These are phyloP conservation scores for Arachis stenosperma DNA, from an alignment of 306 rosid genomes.

Conservation along the genomic window DNA sequence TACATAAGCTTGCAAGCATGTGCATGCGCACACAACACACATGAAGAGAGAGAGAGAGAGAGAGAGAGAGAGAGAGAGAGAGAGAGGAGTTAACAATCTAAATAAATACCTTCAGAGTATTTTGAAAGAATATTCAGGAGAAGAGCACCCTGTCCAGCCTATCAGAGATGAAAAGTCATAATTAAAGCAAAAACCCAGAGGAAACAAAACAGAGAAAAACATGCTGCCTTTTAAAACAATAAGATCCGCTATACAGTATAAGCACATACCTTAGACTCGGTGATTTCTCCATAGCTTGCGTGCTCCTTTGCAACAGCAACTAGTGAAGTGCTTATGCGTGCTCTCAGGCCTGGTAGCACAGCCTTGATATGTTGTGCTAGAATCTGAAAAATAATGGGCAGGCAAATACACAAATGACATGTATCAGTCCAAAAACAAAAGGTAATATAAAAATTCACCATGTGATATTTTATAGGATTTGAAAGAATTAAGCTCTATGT, in stretches of 20 bases:
- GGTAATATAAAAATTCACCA: slow-evolving; percentile 3
- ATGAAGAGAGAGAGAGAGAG: background rate
- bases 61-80: slow-evolving; percentile 18
- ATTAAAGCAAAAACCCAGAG: slow-evolving; percentile 6
- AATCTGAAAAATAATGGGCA: slow-evolving; percentile 61
- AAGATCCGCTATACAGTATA: background rate
- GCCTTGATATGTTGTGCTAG: slow-evolving; percentile 88
- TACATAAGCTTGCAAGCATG: too few species aligned
- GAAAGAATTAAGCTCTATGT: slow-evolving; percentile 6
- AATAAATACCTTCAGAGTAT: slow-evolving; percentile 76
- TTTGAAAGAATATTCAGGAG: slow-evolving; percentile 94
- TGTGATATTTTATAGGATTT: slow-evolving; percentile 8
- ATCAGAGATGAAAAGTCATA: slow-evolving; percentile 32
- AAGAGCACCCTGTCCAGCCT: slow-evolving; percentile 99
- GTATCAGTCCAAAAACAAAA: slow-evolving; percentile 31
- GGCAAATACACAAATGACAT: slow-evolving; percentile 21
- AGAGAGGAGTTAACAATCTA: slow-evolving; percentile 25
- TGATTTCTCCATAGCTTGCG: slow-evolving; percentile 93
- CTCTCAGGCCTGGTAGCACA: slow-evolving; percentile 86
- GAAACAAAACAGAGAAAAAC: slow-evolving; percentile 13
- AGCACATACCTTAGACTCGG: slow-evolving; percentile 80
- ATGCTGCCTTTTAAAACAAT: slow-evolving; percentile 22
- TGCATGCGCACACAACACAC: too few species aligned
- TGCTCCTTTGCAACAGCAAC: slow-evolving; percentile 95
- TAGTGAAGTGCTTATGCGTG: slow-evolving; percentile 83